Conservation (phyloP, 2,329 filamentous ascomycete species). For the Stenocarpella maydis region DNA sequence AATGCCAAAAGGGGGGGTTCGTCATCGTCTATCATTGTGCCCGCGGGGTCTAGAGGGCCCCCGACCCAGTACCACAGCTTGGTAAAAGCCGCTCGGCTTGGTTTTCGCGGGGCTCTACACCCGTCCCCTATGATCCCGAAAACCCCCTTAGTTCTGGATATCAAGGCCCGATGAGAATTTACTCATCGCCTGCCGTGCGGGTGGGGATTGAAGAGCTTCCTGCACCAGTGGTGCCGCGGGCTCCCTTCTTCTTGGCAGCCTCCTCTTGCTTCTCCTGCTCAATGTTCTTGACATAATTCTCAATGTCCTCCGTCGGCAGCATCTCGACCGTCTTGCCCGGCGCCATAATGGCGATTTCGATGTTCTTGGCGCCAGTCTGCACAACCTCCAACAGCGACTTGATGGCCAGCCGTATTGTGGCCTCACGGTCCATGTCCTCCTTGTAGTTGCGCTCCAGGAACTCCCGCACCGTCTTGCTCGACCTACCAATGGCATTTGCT, state of each 20-base stretch:
- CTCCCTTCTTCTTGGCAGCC: slow-evolving; percentile 94
- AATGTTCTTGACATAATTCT: slow-evolving; percentile 97
- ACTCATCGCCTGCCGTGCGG: slow-evolving; percentile 55
- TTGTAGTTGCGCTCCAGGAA: slow-evolving; percentile 99
- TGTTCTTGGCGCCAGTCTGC: slow-evolving; percentile 99
- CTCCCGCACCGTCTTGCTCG: slow-evolving; percentile 98
- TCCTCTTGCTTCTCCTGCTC: slow-evolving; percentile 99
- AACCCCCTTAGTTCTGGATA: neutral
- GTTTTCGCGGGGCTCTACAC: neutral
- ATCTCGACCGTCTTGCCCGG: slow-evolving; percentile 92
- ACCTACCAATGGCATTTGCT: slow-evolving; percentile 97
- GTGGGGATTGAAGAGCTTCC: slow-evolving; percentile 79
- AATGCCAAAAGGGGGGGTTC: slow-evolving; percentile 27
- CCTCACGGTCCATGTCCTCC: slow-evolving; percentile 94
- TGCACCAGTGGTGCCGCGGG: slow-evolving; percentile 70
- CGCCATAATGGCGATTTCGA: slow-evolving; percentile 98
- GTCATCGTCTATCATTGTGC: slow-evolving; percentile 26
- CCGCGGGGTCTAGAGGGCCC: slow-evolving; percentile 18
- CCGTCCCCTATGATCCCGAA: neutral
- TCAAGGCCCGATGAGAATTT: neutral
- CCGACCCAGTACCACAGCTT: neutral
- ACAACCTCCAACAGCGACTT: slow-evolving; percentile 98
- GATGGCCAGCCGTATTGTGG: slow-evolving; percentile 95
- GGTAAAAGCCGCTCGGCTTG: neutral
- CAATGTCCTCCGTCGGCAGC: slow-evolving; percentile 94